These are phyloP conservation scores for Teratosphaeria gauchensis DNA, from an alignment of 2,329 filamentous ascomycete species.

Conservation along the genomic window DNA sequence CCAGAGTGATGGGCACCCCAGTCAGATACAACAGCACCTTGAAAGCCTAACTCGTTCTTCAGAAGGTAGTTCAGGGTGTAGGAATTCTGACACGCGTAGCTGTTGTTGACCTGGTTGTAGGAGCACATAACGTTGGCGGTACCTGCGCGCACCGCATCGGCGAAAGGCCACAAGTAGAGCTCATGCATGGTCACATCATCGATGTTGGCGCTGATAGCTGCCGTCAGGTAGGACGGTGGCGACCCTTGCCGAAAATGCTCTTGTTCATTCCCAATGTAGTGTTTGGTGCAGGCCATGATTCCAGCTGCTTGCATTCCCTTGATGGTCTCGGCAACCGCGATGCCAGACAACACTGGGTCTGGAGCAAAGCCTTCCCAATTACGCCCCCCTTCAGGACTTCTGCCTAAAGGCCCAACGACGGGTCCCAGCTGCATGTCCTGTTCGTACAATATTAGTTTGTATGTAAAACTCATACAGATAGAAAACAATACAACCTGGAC, in stretches of 20 bases:
- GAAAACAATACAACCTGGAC: no score
- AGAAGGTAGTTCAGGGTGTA: conserved; percentile 65
- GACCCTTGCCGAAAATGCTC: conserved; percentile 56
- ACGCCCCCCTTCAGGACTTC: conserved; percentile 35
- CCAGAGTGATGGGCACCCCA: conserved; percentile 62
- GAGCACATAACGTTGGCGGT: conserved; percentile 48
- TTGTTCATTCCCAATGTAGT: conserved; percentile 66
- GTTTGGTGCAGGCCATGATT: conserved; percentile 75
- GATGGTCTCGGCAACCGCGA: conserved; percentile 62
- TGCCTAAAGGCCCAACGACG: conserved; percentile 63
- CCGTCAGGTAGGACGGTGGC: conserved; percentile 41
- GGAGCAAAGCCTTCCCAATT: conserved; percentile 65
- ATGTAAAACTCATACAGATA: neutral
- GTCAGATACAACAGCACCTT: conserved; percentile 68
- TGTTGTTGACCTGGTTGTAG: conserved; percentile 74
- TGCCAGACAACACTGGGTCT: conserved; percentile 66
- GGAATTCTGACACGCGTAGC: conserved; percentile 70
- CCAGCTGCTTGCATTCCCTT: conserved; percentile 73
- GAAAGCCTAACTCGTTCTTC: conserved; percentile 72
- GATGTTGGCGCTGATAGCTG: conserved; percentile 49
- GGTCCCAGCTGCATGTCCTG: conserved; percentile 63
- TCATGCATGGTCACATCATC: conserved; percentile 51
- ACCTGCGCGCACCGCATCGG: conserved; percentile 41
- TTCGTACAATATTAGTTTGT: neutral
- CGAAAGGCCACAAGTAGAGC: conserved; percentile 37